Conservation (phyloP, 139 green algal species). For the Tetradesmus lagerheimii region DNA sequence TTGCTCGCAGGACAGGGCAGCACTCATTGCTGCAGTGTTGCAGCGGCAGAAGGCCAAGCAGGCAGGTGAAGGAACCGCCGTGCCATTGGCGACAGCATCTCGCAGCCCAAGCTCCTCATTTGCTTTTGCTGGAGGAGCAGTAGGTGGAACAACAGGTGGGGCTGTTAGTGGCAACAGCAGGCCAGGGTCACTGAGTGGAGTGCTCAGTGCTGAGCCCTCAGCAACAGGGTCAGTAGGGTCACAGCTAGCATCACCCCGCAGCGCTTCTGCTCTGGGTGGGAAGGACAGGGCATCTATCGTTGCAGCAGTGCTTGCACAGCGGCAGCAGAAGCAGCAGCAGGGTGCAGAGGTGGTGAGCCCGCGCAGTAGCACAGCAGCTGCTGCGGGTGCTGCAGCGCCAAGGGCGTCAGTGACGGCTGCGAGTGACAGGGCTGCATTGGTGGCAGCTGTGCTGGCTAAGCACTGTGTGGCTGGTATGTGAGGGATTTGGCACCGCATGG, state of each 20-base stretch:
- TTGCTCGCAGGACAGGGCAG: not conserved
- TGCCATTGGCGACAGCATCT: no score
- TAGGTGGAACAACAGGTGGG: not conserved
- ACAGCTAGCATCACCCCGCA: not conserved
- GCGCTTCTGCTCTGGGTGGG: not conserved
- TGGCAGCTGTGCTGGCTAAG: slow-evolving; percentile 15
- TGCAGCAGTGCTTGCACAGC: slow-evolving; percentile 7
- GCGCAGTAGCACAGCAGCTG: not conserved
- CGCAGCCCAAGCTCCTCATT: not conserved
- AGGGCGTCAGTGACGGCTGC: not conserved
- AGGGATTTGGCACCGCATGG: no score
- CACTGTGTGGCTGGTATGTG: not conserved
- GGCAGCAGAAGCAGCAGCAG: slow-evolving; percentile 9
- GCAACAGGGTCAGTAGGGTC: not conserved
- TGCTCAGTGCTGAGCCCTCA: not conserved
- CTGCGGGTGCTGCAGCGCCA: not conserved
- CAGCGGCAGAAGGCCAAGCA: slow-evolving; percentile 2
- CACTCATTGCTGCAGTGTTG: slow-evolving; percentile 6
- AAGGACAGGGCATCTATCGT: not conserved
- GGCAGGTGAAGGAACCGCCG: not conserved
- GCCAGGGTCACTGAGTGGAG: not conserved
- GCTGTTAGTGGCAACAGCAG: slow-evolving; percentile 2
- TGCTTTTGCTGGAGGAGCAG: slow-evolving; percentile 4
- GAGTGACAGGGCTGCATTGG: slow-evolving; percentile 8
- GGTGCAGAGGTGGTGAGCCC: not conserved